These are phyloP conservation scores for Mucor circinelloides DNA, from an alignment of 371 early-diverging fungal genomes.

Conservation along the genomic window DNA sequence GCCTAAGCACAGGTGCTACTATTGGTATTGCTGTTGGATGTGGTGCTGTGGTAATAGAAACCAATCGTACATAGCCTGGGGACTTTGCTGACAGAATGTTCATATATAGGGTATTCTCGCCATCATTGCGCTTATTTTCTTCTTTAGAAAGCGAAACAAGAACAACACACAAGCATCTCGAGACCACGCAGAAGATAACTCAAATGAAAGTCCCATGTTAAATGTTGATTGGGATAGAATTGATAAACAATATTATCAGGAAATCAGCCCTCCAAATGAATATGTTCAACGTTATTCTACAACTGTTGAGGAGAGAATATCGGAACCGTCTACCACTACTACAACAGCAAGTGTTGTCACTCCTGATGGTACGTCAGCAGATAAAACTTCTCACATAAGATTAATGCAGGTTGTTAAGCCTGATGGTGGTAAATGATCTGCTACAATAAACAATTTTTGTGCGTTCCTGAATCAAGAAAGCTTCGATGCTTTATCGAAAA, in stretches of 20 bases:
- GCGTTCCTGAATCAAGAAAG: too few relatives aligned
- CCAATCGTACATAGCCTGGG: not conserved
- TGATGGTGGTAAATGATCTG: not conserved
- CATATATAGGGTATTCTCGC: not conserved
- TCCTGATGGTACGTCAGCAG: not conserved
- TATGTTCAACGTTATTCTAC: not conserved
- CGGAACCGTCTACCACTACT: not conserved
- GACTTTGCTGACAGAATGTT: not conserved
- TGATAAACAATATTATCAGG: not conserved
- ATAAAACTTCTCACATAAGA: not conserved
- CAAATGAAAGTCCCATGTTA: not conserved
- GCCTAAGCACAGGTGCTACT: not conserved
- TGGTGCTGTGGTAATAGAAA: not conserved
- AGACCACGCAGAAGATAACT: not conserved
- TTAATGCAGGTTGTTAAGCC: not conserved
- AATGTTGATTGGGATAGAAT: not conserved
- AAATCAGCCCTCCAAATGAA: not conserved
- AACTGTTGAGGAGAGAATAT: not conserved
- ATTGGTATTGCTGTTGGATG: slow-evolving; percentile 4
- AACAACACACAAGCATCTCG: not conserved
- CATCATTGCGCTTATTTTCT: not conserved
- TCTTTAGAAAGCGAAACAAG: not conserved
- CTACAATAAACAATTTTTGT: too few relatives aligned
- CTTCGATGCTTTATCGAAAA: too few relatives aligned
- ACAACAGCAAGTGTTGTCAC: not conserved